phyloP scores from a whole-genome alignment of 2,329 filamentous ascomycete genomes.

The Fusarium brevicatenulatum region DNA sequence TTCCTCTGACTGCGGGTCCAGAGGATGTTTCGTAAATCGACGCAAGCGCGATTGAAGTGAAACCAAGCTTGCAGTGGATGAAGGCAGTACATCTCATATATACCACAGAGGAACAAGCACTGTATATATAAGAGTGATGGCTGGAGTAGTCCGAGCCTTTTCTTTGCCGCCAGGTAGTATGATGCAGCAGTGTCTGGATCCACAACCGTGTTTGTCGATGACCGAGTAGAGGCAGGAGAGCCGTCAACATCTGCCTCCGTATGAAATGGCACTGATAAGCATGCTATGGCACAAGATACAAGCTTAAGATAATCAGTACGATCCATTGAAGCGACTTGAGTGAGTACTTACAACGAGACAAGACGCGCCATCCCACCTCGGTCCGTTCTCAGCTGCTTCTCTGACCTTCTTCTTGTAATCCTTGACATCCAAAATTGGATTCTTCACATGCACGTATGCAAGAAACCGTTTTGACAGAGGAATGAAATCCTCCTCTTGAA shows the following conservation, averaged over 20 bases:
- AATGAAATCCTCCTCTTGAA: background rate
- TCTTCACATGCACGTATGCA: background rate
- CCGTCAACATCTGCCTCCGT: background rate
- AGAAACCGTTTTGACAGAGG: background rate
- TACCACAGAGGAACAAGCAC: background rate
- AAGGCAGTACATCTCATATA: background rate
- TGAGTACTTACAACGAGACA: background rate
- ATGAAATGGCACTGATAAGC: background rate
- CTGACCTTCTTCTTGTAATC: background rate
- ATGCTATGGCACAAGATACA: background rate
- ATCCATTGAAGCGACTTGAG: accelerated
- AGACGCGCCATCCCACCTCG: background rate
- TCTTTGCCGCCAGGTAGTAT: background rate
- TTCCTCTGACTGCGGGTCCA: background rate
- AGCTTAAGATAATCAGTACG: background rate
- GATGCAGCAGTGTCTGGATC: background rate
- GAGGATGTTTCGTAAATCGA: background rate
- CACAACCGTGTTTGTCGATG: background rate
- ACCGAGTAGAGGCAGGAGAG: background rate
- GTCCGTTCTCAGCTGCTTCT: background rate
- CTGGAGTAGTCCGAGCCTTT: background rate
- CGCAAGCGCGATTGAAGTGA: background rate
- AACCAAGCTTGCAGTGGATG: background rate
- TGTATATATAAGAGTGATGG: background rate
- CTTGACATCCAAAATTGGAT: background rate